Evolutionary conservation across 2,329 filamentous ascomycete genomes (phyloP), one percentile per base, ranked within the genome.

Genomic region (Fusarium floridanum): DNA sequence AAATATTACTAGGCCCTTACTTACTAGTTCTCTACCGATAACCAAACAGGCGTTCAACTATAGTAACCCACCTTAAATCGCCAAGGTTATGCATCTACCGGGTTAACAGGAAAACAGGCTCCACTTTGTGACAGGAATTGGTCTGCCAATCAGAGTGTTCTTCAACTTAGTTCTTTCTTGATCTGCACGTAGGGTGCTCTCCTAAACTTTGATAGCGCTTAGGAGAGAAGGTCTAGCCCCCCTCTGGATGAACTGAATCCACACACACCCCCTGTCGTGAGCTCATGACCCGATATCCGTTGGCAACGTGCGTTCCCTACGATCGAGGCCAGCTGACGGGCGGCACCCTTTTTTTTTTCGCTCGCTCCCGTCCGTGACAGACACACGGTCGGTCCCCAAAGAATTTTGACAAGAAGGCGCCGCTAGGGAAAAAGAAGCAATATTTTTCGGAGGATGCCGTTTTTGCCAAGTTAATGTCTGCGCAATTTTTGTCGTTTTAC

Each of bases 101-200:
- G 24, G 24, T 27, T 27, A 27, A 27, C 24, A 27, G 24, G 24
- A 27, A 27, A 27, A 27, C 24, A 27, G 24, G 24, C 24, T 7
- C 24, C 24, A 27, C 24, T 27, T 6, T 27, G 24, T 27, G 24
- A 27, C 24, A 27, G 24, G 2, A 27, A 27, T 8, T 27, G 24
- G 24, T 27, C 24, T 27, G 24, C 24, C 24, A 27, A 27, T 27
- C 24, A 27, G 24, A 27, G 24, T 29, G 27, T 29, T 29, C 27
- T 29, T 29, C 27, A 29, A 8, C 7, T 9, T 2, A 29, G 9
- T 34, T 34, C 32, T 34, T 34, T 34, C 32, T 12, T 29, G 71
- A 77, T 78, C 76, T 78, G 72, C 70, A 72, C 43, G 66, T 50
- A 74, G 66, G 69, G 73, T 71, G 64, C 27, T 5, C 39, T 69